Evolutionary conservation across 306 rosid genomes (phyloP), one percentile per base, ranked within the genome.

Genomic region (Potentilla sterilis): DNA sequence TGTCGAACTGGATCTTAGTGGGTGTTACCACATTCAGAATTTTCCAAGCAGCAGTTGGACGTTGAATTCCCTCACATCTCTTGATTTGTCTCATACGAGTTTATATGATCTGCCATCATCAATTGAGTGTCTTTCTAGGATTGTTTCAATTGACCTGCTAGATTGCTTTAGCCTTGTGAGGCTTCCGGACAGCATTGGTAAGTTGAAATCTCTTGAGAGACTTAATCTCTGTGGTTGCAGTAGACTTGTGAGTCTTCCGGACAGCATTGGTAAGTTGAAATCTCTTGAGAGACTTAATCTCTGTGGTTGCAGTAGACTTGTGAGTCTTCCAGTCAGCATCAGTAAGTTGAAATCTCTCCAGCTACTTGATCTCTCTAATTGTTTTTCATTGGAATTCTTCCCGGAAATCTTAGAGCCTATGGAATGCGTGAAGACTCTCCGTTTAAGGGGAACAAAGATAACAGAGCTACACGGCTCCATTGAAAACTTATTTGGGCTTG

Each of bases 361-460:
- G 38, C 1, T 1, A 2, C 70, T 75, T 48, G 2, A 47, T 62
- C 71, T 75, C 61, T 24, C 3, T 13, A 16, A 40, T 47, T 63
- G 71, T 19, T 4, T 4, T 3, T 12, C 15, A 47, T 35, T 63
- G 11, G 1, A 32, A 6, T 0, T 1, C 40, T 64, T 75, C 44
- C 64, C 78, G 0, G 72, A 62, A 75, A 47, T 75, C 15, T 75
- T 14, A 4, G 78, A 63, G 34, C 72, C 28, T 32, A 46, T 77
- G 80, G 59, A 77, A 19, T 4, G 12, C 13, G 0, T 77, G 24
- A 0, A 2, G 34, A 11, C 0, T 58, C 74, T 77, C 28, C 0
- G 6, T 16, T 5, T 77, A 41, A 1, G 12, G 0, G 0, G 5
- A 0, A 21, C 76, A 0, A 2, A 18, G 40, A 32, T 59, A 4